These are phyloP conservation scores for Leccinum fallax DNA, from an alignment of 1,284 basidiomycete species.

Conservation along the genomic window DNA sequence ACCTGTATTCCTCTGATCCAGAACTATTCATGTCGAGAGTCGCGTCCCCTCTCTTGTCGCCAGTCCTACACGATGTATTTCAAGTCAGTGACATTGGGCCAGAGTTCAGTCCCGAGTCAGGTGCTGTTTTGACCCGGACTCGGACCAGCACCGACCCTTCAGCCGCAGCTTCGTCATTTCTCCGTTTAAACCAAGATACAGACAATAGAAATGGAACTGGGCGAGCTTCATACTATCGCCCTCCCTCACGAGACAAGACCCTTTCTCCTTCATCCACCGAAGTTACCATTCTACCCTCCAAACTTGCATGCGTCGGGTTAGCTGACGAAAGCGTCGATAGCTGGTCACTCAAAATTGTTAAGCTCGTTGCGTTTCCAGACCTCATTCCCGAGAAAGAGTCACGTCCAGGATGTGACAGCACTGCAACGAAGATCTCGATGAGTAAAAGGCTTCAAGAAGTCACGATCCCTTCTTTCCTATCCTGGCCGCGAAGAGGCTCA, in stretches of 20 bases:
- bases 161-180: slow-evolving; percentile 34
- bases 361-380: slow-evolving; percentile 73
- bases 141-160: slow-evolving; percentile 42
- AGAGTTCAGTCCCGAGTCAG: slow-evolving; percentile 41
- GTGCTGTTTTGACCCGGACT: slow-evolving; percentile 48
- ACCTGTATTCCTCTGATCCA: slow-evolving; percentile 62
- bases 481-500: slow-evolving; percentile 27
- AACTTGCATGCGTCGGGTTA: slow-evolving; percentile 59
- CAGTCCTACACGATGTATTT: slow-evolving; percentile 38
- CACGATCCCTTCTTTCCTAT: slow-evolving; percentile 24
- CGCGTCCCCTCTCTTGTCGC: slow-evolving; percentile 41
- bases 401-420: slow-evolving; percentile 3
- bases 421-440: slow-evolving; percentile 8
- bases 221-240: slow-evolving; percentile 11
- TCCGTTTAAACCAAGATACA: slow-evolving; percentile 12
- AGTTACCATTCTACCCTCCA: slow-evolving; percentile 52
- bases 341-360: slow-evolving; percentile 74
- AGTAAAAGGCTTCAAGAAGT: slow-evolving; percentile 16
- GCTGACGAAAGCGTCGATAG: slow-evolving; percentile 65
- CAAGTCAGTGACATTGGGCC: slow-evolving; percentile 39
- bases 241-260: slow-evolving; percentile 38
- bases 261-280: slow-evolving; percentile 49
- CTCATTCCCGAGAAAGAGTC: slow-evolving; percentile 47
- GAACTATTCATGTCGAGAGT: slow-evolving; percentile 42
- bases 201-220: slow-evolving; percentile 9